phyloP scores from a whole-genome alignment of 352 stramenopile species.

The Pythium utonaiense region DNA sequence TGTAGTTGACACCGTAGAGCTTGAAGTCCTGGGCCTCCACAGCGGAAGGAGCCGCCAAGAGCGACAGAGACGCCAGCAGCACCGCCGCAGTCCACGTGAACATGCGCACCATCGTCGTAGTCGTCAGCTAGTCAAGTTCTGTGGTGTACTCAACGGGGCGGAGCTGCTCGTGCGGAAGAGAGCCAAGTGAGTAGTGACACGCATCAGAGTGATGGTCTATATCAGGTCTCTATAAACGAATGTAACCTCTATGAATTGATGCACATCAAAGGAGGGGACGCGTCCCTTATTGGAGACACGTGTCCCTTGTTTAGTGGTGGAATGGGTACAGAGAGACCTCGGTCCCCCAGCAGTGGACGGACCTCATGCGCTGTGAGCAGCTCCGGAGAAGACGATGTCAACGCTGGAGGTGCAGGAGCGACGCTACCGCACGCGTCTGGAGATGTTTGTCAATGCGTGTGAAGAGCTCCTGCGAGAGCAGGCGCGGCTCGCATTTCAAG shows the following conservation, averaged over 20 bases:
- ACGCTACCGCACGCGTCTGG: not conserved
- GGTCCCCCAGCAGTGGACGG: too few relatives aligned
- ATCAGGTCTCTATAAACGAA: constrained; percentile 2
- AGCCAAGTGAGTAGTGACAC: not conserved
- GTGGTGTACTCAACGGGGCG: not conserved
- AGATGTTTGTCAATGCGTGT: not conserved
- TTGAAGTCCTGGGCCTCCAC: constrained; percentile 22
- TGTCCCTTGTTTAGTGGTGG: not conserved
- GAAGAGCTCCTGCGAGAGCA: not conserved
- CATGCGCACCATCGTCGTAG: constrained; percentile 7
- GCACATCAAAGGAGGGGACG: not conserved
- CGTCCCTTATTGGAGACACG: not conserved
- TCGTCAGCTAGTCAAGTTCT: not conserved
- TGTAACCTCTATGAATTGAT: too few relatives aligned
- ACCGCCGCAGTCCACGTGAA: not conserved
- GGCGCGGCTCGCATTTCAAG: not conserved
- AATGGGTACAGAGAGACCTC: too few relatives aligned
- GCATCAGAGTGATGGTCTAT: constrained; percentile 8
- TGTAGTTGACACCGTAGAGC: constrained; percentile 71
- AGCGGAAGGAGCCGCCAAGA: not conserved
- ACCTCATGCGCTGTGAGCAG: too few relatives aligned
- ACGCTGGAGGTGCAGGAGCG: not conserved
- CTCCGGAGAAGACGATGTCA: not conserved
- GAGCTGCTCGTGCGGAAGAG: too few relatives aligned
- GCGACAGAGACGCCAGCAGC: constrained; percentile 1